A percentile compares a stretch with the other conserved stretches of the same genome.
phyloP scores from a whole-genome alignment of 805 yeast species.

The Diddensiella caesifluorescens region DNA sequence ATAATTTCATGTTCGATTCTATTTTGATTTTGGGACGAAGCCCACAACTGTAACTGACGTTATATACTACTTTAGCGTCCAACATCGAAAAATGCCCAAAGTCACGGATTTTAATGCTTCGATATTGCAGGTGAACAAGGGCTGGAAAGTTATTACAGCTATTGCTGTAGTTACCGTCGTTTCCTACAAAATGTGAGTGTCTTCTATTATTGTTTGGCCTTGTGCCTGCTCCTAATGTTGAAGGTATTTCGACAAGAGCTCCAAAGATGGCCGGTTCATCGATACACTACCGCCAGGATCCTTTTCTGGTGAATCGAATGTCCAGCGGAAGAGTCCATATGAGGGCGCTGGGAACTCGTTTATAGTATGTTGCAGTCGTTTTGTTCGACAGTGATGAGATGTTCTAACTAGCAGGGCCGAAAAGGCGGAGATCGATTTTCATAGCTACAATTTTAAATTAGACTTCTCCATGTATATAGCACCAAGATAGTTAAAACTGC shows the following conservation, averaged over 20 bases:
- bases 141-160: slow-evolving; percentile 29
- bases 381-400: not conserved
- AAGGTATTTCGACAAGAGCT: not conserved
- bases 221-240: not conserved
- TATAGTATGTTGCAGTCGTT: slow-evolving; percentile 20
- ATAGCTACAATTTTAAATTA: not conserved
- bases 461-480: slow-evolving; percentile 6
- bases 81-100: no score
- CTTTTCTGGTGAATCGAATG: slow-evolving; percentile 29
- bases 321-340: slow-evolving; percentile 31
- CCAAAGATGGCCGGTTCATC: not conserved
- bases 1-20: no score
- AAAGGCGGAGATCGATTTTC: slow-evolving; percentile 20
- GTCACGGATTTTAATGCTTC: slow-evolving; percentile 4
- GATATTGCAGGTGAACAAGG: slow-evolving; percentile 26
- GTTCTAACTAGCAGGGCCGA: slow-evolving; percentile 18
- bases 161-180: slow-evolving; percentile 25
- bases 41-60: no score
- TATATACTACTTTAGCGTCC: no score
- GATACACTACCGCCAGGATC: slow-evolving; percentile 28
- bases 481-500: not conserved
- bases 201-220: not conserved
- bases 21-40: no score
- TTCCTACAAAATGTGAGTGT: slow-evolving; percentile 25
- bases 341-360: slow-evolving; percentile 36